These are phyloP conservation scores for Aureobasidium uvarum DNA, from an alignment of 2,329 filamentous ascomycete genomes.

Conservation along the genomic window DNA sequence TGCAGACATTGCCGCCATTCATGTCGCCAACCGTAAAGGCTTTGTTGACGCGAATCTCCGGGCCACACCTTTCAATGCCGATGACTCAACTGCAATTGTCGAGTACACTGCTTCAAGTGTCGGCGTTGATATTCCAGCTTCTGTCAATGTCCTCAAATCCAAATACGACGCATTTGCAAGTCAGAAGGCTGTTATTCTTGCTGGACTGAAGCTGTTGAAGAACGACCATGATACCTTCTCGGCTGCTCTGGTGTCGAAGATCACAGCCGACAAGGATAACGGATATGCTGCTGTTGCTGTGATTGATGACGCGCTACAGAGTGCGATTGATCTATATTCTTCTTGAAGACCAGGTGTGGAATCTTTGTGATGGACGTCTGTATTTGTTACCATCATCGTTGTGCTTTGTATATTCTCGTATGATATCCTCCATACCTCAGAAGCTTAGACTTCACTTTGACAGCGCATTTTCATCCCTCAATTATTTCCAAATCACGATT, in stretches of 20 bases:
- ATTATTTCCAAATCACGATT: too few species aligned
- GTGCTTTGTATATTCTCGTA: too few species aligned
- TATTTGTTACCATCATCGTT: too few species aligned
- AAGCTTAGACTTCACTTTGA: too few species aligned
- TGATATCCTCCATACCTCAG: too few species aligned
- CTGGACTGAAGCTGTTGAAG: slow-evolving; percentile 30
- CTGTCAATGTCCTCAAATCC: slow-evolving; percentile 30
- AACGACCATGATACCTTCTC: slow-evolving; percentile 29
- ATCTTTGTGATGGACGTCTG: neutral
- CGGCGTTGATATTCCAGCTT: slow-evolving; percentile 30
- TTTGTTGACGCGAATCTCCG: slow-evolving; percentile 31
- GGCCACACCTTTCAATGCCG: slow-evolving; percentile 27
- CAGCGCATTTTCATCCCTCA: too few species aligned
- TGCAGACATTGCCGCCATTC: slow-evolving; percentile 31
- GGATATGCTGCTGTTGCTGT: slow-evolving; percentile 27
- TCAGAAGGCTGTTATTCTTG: slow-evolving; percentile 29
- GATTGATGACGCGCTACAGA: slow-evolving; percentile 30
- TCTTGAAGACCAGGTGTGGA: slow-evolving; percentile 15
- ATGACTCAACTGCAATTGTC: slow-evolving; percentile 30
- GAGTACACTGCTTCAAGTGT: slow-evolving; percentile 30
- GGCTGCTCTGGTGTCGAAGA: slow-evolving; percentile 24
- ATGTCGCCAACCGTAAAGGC: slow-evolving; percentile 33
- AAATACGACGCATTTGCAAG: slow-evolving; percentile 30
- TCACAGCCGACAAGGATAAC: slow-evolving; percentile 19
- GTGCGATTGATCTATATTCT: slow-evolving; percentile 29